Evolutionary conservation across 2,329 filamentous ascomycete genomes (phyloP), one percentile per base, ranked within the genome.

Genomic region (Aspergillus sp.): DNA sequence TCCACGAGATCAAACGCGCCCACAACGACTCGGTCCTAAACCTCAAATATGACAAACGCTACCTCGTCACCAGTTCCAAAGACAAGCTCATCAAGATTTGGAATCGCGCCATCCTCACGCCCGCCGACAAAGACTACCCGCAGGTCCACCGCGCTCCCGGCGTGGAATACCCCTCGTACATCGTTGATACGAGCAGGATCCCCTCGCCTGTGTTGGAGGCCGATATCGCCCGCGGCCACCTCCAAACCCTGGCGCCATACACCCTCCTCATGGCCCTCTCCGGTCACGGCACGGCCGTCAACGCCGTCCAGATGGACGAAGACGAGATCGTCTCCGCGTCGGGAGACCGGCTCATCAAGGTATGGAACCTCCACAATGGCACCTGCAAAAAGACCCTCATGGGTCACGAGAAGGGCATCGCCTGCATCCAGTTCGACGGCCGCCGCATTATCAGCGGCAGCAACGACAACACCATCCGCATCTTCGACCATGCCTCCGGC

Each of bases 31-130:
- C 93, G 0, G 92, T 99, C 0, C 78, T 99, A 14, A 97, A 97
- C 65, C 85, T 99, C 52, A 85, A 89, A 56, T 99, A 97, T 61
- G 92, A 97, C 67, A 87, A 90, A 59, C 84, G 90, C 7, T 95
- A 95, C 57, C 80, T 99, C 3, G 91, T 97, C 11, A 99, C 94
- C 0, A 97, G 94, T 65, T 97, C 93, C 45, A 99, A 99, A 70
- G 94, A 99, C 71, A 95, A 92, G 71, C 88, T 88, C 0, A 96
- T 99, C 78, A 97, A 97, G 71, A 86, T 99, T 16, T 99, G 96
- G 83, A 97, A 93, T 69, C 86, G 94, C 4, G 81, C 78, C 16
- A 78, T 85, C 16, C 76, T 96, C n/a, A 75, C 68, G 42, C 71
- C 72, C 3, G 67, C 70, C 23, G 73, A 78, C 57, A 66, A 73